Percentiles rank a stretch among this genome's conserved stretches.
phyloP scores from a whole-genome alignment of 2,329 filamentous ascomycete species.

The Madurella fahalii region DNA sequence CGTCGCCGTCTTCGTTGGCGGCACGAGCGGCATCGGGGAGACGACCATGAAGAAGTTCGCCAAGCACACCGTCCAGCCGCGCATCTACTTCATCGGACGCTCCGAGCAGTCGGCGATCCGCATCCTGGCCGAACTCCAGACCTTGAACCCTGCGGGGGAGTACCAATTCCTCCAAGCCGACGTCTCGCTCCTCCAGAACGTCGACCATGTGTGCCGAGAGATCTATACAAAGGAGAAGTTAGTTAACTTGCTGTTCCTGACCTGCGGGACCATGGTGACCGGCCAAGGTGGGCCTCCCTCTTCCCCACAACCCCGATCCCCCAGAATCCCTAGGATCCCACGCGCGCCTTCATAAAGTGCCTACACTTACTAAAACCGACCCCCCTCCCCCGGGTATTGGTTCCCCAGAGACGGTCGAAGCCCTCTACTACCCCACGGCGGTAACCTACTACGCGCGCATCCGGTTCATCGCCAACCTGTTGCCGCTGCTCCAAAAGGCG shows the following conservation, averaged over 20 bases:
- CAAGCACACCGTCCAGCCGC: slow-evolving; percentile 37
- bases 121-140: slow-evolving; percentile 39
- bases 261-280: slow-evolving; percentile 34
- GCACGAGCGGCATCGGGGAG: slow-evolving; percentile 36
- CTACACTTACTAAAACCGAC: too few species aligned
- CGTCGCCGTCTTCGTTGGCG: slow-evolving; percentile 50
- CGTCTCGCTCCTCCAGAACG: slow-evolving; percentile 46
- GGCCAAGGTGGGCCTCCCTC: slow-evolving; percentile 23
- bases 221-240: slow-evolving; percentile 41
- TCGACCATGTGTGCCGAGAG: slow-evolving; percentile 45
- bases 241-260: slow-evolving; percentile 46
- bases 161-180: slow-evolving; percentile 49
- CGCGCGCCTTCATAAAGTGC: too few species aligned
- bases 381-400: too few species aligned
- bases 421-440: slow-evolving; percentile 48
- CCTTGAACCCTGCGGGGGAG: slow-evolving; percentile 40
- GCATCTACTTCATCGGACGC: slow-evolving; percentile 51
- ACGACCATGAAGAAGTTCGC: slow-evolving; percentile 44
- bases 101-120: slow-evolving; percentile 34
- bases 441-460: slow-evolving; percentile 55
- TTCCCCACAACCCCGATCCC: not conserved
- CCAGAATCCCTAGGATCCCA: not conserved
- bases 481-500: slow-evolving; percentile 50
- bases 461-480: slow-evolving; percentile 53
- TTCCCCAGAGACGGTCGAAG: slow-evolving; percentile 49